Evolutionary conservation across 805 yeast species (phyloP), one percentile per base, ranked within the genome.

Genomic region (Yamadazyma nakazawae): DNA sequence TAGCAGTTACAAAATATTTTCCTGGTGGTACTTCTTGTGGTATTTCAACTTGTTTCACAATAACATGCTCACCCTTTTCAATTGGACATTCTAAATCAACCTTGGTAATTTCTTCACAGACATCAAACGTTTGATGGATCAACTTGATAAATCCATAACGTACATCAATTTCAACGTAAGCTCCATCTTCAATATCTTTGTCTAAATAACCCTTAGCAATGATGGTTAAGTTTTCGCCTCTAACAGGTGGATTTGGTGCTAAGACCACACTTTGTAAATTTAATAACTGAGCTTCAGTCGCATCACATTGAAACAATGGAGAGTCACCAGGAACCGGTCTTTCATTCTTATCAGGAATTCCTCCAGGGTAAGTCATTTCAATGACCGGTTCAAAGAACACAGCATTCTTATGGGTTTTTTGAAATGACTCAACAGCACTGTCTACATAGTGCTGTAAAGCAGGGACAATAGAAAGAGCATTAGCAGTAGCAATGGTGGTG

Each of bases 21-120:
- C 99, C 99, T 18, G 98, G 97, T 49, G 99, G 99, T 28, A 92
- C 96, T 64, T 89, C 94, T 13, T 76, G 73, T 14, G 99, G 99
- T 47, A 94, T 80, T 58, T 84, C 91, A 21, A 94, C 95, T 38
- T 72, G 67, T 64, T 90, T 90, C 21, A 76, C 63, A 45, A 94
- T 69, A 44, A 72, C 68, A 56, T 88, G 84, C 42, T 67, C 63
- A 11, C 98, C 99, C 53, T 79, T 71, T 42, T 72, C 62, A 36
- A 94, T 67, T 1, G 99, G 99, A 64, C 99, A 94, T 49, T 78
- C 76, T 72, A 90, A 68, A 59, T 87, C 96, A 38, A 90, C 91
- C 57, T 90, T 85, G 44, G 81, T 80, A 49, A 90, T 74, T 62
- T 89, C 84, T 54, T 90, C 96, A 67, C 99, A 94, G 51, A 94